These are phyloP conservation scores for Carex parvula DNA, from an alignment of 176 grass and related monocot species.

Conservation along the genomic window DNA sequence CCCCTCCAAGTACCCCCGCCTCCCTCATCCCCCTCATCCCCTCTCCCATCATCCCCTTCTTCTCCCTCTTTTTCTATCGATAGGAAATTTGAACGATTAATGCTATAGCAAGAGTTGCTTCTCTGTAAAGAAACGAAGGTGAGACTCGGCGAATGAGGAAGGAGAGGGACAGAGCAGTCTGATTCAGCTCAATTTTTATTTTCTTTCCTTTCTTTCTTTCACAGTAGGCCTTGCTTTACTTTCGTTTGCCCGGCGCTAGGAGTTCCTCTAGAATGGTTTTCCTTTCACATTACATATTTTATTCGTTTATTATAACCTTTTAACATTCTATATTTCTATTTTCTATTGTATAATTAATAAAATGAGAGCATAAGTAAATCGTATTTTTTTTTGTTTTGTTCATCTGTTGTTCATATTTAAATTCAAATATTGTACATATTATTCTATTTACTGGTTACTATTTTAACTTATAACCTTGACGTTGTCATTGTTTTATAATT, in stretches of 20 bases:
- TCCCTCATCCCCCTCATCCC: constrained; percentile 29
- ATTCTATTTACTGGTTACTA: too few relatives aligned
- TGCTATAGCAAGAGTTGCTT: background rate
- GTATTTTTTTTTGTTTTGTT: too few relatives aligned
- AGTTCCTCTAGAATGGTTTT: background rate
- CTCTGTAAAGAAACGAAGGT: constrained; percentile 8
- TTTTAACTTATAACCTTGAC: too few relatives aligned
- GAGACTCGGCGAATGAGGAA: background rate
- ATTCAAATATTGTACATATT: too few relatives aligned
- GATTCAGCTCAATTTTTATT: background rate
- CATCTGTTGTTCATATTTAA: too few relatives aligned
- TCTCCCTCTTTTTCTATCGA: background rate
- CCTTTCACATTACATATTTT: background rate
- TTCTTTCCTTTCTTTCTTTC: background rate
- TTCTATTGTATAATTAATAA: background rate
- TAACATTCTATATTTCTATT: background rate
- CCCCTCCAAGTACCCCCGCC: constrained; percentile 27
- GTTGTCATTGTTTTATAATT: too few relatives aligned
- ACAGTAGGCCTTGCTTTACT: background rate
- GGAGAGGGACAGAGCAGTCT: background rate
- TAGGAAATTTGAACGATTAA: background rate
- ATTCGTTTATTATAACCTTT: background rate
- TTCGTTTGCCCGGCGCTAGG: background rate
- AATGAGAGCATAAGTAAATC: too few relatives aligned
- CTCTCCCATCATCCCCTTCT: constrained; percentile 29